These are phyloP conservation scores for Arthromyces matolae DNA, from an alignment of 768 basidiomycete species.

Conservation along the genomic window DNA sequence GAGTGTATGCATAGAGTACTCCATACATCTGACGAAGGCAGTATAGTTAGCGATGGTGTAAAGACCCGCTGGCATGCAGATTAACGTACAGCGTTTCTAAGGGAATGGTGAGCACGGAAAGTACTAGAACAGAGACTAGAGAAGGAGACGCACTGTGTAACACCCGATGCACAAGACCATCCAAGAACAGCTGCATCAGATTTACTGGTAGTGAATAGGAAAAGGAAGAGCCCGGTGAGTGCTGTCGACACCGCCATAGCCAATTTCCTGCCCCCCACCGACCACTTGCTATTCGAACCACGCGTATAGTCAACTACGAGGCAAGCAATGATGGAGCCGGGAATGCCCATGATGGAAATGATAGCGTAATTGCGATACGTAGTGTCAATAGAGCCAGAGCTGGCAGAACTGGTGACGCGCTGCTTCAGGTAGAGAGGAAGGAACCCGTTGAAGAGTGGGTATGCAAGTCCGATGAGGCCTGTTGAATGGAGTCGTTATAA, in stretches of 20 bases:
- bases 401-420: conserved; percentile 24
- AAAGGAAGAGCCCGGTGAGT: conserved; percentile 45
- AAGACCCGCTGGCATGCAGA: too few relatives aligned
- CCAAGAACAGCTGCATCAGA: conserved; percentile 37
- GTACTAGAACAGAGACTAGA: not conserved
- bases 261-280: conserved; percentile 42
- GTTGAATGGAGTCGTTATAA: too few relatives aligned
- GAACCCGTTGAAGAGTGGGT: conserved; percentile 51
- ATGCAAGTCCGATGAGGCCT: conserved; percentile 49
- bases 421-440: conserved; percentile 44
- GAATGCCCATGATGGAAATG: conserved; percentile 43
- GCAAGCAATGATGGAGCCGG: conserved; percentile 45
- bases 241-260: conserved; percentile 43
- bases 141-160: conserved; percentile 32
- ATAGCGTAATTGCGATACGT: conserved; percentile 50
- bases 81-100: conserved; percentile 7
- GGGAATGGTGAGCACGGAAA: not conserved
- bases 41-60: too few relatives aligned
- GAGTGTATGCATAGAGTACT: conserved; percentile 47
- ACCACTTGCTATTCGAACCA: conserved; percentile 24
- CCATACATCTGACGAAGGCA: conserved; percentile 6
- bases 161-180: conserved; percentile 40
- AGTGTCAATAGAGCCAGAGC: conserved; percentile 12
- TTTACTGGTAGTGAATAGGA: conserved; percentile 48
- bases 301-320: conserved; percentile 43